These are phyloP conservation scores for Solanum etuberosum DNA, from an alignment of 257 asterid species.

Conservation along the genomic window DNA sequence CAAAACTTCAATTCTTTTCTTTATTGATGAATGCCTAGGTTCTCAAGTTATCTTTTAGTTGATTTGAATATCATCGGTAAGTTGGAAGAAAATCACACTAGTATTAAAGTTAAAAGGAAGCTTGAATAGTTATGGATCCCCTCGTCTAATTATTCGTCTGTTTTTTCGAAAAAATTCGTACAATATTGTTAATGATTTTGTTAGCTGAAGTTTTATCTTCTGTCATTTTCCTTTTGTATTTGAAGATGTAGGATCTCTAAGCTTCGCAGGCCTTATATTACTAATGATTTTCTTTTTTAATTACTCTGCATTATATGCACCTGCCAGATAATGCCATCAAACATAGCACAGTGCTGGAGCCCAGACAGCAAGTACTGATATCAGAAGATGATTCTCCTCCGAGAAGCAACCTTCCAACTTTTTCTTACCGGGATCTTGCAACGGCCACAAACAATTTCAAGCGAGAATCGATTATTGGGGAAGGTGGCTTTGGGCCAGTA, in stretches of 20 bases:
- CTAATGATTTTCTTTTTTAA: not conserved
- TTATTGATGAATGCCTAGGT: too few relatives aligned
- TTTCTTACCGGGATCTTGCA: conserved; percentile 28
- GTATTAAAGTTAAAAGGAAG: too few relatives aligned
- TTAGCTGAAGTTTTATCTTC: too few relatives aligned
- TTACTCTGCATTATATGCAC: not conserved
- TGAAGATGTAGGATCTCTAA: not conserved
- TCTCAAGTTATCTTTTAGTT: too few relatives aligned
- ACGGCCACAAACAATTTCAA: conserved; percentile 29
- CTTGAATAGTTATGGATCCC: not conserved
- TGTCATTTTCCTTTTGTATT: too few relatives aligned
- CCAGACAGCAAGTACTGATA: not conserved
- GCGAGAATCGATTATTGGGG: conserved; percentile 20
- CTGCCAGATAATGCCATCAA: not conserved
- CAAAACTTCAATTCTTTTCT: too few relatives aligned
- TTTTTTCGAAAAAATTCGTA: too few relatives aligned
- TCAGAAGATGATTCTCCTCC: not conserved
- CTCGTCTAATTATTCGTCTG: too few relatives aligned
- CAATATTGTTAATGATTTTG: too few relatives aligned
- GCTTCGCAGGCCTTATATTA: not conserved
- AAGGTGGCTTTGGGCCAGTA: conserved; percentile 50
- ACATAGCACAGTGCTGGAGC: not conserved
- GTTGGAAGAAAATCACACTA: too few relatives aligned
- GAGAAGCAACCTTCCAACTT: not conserved
- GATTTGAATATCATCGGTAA: too few relatives aligned